Evolutionary conservation across 768 basidiomycete genomes (phyloP), one percentile per base, ranked within the genome.

Genomic region (Lactarius psammicola): DNA sequence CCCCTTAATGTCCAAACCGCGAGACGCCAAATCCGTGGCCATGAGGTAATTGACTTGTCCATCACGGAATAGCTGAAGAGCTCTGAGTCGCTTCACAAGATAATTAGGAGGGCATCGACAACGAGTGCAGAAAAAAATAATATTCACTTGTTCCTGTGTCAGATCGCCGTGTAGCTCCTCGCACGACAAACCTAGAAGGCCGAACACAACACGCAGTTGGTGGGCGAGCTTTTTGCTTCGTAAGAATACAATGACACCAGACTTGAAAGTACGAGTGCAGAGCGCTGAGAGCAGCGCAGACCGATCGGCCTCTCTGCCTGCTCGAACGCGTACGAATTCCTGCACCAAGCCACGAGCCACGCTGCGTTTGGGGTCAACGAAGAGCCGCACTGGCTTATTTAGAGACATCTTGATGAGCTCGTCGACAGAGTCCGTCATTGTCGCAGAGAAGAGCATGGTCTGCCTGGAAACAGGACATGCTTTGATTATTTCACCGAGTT

Each of bases 401-500:
- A 98, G 78, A 15, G 92, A 93, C 83, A 98, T 89, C 72, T 87
- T 88, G 64, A 98, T 91, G 56, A 99, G 84, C 73, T 95, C 89
- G 71, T 97, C 93, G 10, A 98, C 90, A 1, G 91, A 90, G 76
- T 99, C 97, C 4, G 95, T 98, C 91, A 98, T 98, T 1, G 97
- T 99, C 2, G 97, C 97, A 0, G 95, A 97, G 78, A 99, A 99
- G 42, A 99, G 82, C 94, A 99, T 96, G 4, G 97, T 98, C 75
- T 98, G 97, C 42, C 97, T 85, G 30, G 90, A 89, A 26, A 77
- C 76, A 2, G 95, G 95, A 74, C 95, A 97, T 20, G 91, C 85
- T 71, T 88, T 89, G 77, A 98, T 87, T 71, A 99, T 97, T 77
- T 99, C 97, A 20, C 85, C 80, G 38, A 99, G 81, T 75, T 98